Percentiles rank a stretch among this genome's conserved stretches.
phyloP scores from a whole-genome alignment of 164 flowering plant species.

The Nelumbo lutea region DNA sequence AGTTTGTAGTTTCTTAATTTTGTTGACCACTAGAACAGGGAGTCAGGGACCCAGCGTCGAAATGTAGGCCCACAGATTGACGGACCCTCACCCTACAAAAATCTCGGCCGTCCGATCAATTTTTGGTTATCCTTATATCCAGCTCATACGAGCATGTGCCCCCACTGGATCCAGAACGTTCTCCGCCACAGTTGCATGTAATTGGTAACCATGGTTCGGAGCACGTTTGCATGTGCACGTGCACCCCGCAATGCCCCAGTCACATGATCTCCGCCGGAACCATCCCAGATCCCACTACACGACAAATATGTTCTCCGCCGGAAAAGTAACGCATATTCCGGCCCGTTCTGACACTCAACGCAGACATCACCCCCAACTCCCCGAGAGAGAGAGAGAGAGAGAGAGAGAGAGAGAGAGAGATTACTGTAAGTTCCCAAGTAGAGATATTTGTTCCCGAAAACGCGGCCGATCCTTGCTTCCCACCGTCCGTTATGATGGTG shows the following conservation, averaged over 20 bases:
- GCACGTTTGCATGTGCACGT: conserved; percentile 13
- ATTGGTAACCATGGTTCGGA: neutral
- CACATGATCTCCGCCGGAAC: neutral
- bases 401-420: neutral
- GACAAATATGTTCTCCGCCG: neutral
- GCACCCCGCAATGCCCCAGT: neutral
- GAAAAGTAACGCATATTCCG: neutral
- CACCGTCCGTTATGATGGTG: conserved; percentile 59
- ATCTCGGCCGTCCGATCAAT: too few relatives aligned
- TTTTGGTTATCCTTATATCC: too few relatives aligned
- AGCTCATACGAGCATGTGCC: neutral
- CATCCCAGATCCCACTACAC: neutral
- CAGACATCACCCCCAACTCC: neutral
- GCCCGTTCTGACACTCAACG: neutral
- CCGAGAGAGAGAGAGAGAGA: neutral
- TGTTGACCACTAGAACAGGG: too few relatives aligned
- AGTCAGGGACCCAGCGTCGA: neutral
- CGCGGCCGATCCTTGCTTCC: conserved; percentile 59
- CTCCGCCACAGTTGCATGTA: too few relatives aligned
- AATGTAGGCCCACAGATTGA: too few relatives aligned
- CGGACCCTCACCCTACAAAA: too few relatives aligned
- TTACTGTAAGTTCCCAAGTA: conserved; percentile 48
- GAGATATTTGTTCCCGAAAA: conserved; percentile 46
- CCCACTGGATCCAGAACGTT: neutral
- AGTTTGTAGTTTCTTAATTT: too few relatives aligned